phyloP scores from a whole-genome alignment of 169 alveolate genomes.

The Babesia gibsoni region DNA sequence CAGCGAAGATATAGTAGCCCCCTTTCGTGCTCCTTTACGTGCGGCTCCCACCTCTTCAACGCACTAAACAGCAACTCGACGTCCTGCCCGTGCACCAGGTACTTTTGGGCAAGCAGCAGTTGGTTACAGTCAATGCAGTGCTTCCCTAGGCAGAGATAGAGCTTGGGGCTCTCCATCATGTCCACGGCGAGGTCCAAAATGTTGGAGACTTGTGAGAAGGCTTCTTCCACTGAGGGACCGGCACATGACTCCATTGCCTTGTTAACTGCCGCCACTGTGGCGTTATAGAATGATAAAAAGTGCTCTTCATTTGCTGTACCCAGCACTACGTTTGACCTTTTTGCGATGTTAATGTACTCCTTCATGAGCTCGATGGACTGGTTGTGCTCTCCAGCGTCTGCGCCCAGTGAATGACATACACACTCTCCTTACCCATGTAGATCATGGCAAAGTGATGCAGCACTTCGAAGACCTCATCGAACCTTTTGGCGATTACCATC shows the following conservation, averaged over 20 bases:
- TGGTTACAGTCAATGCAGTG: constrained; percentile 5
- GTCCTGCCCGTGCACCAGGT: constrained; percentile 50
- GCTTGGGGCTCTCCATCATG: neutral
- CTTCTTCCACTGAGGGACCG: constrained; percentile 8
- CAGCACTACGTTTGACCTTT: neutral
- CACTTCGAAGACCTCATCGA: constrained; percentile 35
- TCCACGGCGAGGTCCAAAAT: constrained; percentile 19
- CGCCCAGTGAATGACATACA: neutral
- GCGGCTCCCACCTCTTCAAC: constrained; percentile 30
- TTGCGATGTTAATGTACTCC: constrained; percentile 27
- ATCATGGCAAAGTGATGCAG: constrained; percentile 44
- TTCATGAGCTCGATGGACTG: constrained; percentile 37
- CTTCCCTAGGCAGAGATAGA: constrained; percentile 15
- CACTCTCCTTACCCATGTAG: constrained; percentile 22
- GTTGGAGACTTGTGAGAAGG: neutral
- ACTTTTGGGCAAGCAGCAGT: constrained; percentile 36
- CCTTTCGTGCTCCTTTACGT: constrained; percentile 37
- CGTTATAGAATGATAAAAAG: neutral
- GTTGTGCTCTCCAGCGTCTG: constrained; percentile 23
- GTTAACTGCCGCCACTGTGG: neutral
- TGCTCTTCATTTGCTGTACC: neutral
- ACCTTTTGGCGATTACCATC: constrained; percentile 29
- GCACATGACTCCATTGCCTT: neutral
- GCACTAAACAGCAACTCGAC: constrained; percentile 23
- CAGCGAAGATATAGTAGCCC: constrained; percentile 43